These are phyloP conservation scores for Quillaja saponaria DNA, from an alignment of 306 rosid species.

Conservation along the genomic window DNA sequence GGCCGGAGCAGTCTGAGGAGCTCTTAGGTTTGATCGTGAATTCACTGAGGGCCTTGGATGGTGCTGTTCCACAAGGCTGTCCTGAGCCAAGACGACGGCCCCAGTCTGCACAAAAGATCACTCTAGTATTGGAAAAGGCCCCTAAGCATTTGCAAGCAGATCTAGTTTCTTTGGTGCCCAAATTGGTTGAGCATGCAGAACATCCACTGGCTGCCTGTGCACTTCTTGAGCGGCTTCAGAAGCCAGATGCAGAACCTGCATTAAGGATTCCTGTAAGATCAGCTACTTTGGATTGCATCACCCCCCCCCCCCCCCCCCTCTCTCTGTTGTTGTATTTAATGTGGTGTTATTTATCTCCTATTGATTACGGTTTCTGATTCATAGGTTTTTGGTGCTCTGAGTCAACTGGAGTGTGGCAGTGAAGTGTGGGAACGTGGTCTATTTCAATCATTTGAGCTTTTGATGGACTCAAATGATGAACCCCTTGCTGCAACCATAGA, in stretches of 20 bases:
- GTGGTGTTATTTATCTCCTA: slow-evolving; percentile 31
- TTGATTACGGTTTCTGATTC: slow-evolving; percentile 25
- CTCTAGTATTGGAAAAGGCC: slow-evolving; percentile 94
- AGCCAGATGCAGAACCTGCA: slow-evolving; percentile 89
- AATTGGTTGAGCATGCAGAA: slow-evolving; percentile 94
- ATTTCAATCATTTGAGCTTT: slow-evolving; percentile 76
- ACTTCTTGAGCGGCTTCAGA: slow-evolving; percentile 85
- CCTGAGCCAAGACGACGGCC: slow-evolving; percentile 97
- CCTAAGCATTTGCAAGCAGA: slow-evolving; percentile 94
- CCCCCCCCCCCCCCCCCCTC: slow-evolving; percentile 5
- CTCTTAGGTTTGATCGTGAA: slow-evolving; percentile 94
- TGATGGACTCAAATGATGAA: slow-evolving; percentile 84
- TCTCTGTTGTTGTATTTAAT: too few species aligned
- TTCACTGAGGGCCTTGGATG: slow-evolving; percentile 91
- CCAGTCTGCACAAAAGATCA: slow-evolving; percentile 90
- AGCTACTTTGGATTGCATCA: slow-evolving; percentile 15
- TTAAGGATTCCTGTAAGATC: slow-evolving; percentile 84
- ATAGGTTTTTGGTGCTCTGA: slow-evolving; percentile 88
- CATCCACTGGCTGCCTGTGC: slow-evolving; percentile 93
- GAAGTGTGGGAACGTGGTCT: slow-evolving; percentile 95
- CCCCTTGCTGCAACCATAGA: slow-evolving; percentile 77
- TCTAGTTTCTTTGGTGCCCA: slow-evolving; percentile 84
- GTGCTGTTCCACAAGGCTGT: slow-evolving; percentile 94
- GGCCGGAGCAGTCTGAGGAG: slow-evolving; percentile 99
- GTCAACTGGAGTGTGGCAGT: slow-evolving; percentile 90